Base-by-base conservation (phyloP, 192 early-diverging fungal species). In the Dispira simplex region DNA sequence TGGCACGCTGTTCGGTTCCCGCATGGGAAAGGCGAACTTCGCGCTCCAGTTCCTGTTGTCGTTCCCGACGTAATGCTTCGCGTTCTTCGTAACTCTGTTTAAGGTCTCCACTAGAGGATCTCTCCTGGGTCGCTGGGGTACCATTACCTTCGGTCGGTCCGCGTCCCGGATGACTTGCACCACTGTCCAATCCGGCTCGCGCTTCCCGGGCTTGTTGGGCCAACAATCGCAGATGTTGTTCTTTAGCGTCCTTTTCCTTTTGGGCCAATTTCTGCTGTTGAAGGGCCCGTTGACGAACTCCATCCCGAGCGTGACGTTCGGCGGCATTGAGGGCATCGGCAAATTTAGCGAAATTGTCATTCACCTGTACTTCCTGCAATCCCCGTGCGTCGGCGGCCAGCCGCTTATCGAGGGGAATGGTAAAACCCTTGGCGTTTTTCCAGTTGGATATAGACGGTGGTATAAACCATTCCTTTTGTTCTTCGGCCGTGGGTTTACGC, bases 391-490 rank as follows among this genome's bases (percentile, higher is more conserved):
- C 97, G 16, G 91, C 87, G 1, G 97, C 97, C 66, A 99, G 76
- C 53, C 97, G 91, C 74, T 99, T 99, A 74, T 99, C 97, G 46
- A 99, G 76, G 16, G 97, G 91, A 64, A 99, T 97, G 11, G 97
- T 99, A 71, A 92, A 99, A 44, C 97, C 97, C 68, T 99, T 96
- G 58, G 92, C 90, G 77, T 99, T 99, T 78, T 98, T 99, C 97
- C 97, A 99, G 72, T 97, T 99, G 66, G 88, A 91, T 48, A 99
- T 95, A 67, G 90, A 95, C n/a, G 97, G 97, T 48, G 97, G 97
- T 57, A 99, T 92, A 10, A 90, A 79, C 97, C 97, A 99, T 64
- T 95, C 87, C 57, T 82, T 82, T 69, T 98, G 97, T 75, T 99
- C 93, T 63, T 98, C 90, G 2, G 91, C 91, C 2, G 94, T 87